phyloP scores from a whole-genome alignment of 2,329 filamentous ascomycete genomes.

The Neurospora sp. region DNA sequence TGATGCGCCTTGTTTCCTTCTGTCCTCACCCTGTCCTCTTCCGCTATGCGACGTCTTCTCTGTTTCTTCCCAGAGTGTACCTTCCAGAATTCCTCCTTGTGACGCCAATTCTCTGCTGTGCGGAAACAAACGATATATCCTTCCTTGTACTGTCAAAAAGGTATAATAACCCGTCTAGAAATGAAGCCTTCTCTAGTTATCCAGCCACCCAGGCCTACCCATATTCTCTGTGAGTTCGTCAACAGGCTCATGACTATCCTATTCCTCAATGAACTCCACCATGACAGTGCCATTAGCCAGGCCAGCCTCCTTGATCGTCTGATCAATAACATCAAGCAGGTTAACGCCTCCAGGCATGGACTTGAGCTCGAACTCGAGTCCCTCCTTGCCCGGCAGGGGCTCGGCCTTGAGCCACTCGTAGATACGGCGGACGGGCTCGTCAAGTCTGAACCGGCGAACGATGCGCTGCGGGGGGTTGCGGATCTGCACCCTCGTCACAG shows the following conservation, averaged over 20 bases:
- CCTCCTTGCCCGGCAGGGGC: conserved; percentile 69
- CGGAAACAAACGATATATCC: not conserved
- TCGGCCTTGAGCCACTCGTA: conserved; percentile 96
- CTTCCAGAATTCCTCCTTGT: not conserved
- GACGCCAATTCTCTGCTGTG: not conserved
- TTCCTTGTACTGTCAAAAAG: not conserved
- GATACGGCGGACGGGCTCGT: conserved; percentile 69
- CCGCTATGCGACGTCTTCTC: not conserved
- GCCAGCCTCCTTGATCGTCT: conserved; percentile 69
- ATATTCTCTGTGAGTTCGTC: not conserved
- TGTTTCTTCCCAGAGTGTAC: not conserved
- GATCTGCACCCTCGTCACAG: conserved; percentile 86
- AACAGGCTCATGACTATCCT: not conserved
- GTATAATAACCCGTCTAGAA: not conserved
- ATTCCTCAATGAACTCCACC: conserved; percentile 72
- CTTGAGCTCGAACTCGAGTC: conserved; percentile 77
- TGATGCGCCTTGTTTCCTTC: not conserved
- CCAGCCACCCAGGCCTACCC: not conserved
- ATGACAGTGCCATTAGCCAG: conserved; percentile 91
- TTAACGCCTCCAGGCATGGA: conserved; percentile 70
- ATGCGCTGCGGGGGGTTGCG: conserved; percentile 74
- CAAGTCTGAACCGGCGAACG: conserved; percentile 71
- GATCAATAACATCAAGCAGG: conserved; percentile 63
- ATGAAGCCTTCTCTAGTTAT: not conserved
- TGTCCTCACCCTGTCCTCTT: not conserved